Evolutionary conservation across 305 asterid species (phyloP).

Genomic region (Nicotiana rustica): DNA sequence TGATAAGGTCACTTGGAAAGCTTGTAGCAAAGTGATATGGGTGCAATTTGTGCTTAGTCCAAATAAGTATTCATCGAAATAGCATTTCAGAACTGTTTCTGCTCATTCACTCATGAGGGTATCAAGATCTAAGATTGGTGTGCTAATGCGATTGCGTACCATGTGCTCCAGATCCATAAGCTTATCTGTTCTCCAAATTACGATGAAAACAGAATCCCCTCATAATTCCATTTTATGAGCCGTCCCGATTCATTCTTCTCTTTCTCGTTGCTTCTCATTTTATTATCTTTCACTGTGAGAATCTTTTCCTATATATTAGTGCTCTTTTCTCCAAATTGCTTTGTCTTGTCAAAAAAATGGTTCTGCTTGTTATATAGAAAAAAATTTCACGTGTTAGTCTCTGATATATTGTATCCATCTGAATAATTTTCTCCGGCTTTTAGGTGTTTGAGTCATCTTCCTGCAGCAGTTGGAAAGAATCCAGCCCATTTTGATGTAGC

Average conservation of each 20-base stretch:
- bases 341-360: conserved; percentile 28
- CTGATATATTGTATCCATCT: conserved; percentile 36
- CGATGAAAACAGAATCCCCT: conserved; percentile 15
- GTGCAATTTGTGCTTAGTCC: neutral
- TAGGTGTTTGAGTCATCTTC: conserved; percentile 97
- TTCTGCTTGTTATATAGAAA: conserved; percentile 26
- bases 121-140: conserved; percentile 19
- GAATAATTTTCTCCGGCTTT: conserved; percentile 42
- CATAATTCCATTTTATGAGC: neutral
- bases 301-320: neutral
- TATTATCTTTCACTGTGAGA: neutral
- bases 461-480: conserved; percentile 91
- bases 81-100: conserved; percentile 29
- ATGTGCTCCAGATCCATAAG: conserved; percentile 19
- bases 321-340: neutral
- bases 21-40: neutral
- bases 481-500: conserved; percentile 93
- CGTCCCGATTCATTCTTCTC: neutral
- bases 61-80: neutral
- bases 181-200: neutral
- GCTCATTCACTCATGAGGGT: neutral
- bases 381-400: neutral
- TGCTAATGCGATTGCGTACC: neutral
- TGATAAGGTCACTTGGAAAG: neutral
- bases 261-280: neutral